A percentile compares a stretch with the other conserved stretches of the same genome.
These are phyloP conservation scores for Ophiocordyceps camponoti-leonardi DNA, from an alignment of 2,329 filamentous ascomycete genomes.

Conservation along the genomic window DNA sequence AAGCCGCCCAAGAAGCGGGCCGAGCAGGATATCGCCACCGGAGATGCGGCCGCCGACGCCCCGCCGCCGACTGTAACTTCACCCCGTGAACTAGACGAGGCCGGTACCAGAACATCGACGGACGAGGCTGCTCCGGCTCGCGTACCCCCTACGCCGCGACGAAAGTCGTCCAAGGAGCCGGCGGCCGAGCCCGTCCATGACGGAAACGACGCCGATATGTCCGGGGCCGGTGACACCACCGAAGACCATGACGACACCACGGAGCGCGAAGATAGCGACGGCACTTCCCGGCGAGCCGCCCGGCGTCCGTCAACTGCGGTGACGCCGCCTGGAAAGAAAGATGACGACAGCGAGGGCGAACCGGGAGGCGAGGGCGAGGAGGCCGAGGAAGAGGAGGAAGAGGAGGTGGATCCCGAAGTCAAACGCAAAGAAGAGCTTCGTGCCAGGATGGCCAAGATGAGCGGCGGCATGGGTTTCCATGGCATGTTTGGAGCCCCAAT, in stretches of 20 bases:
- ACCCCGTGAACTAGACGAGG: slow-evolving; percentile 29
- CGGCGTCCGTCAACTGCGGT: slow-evolving; percentile 19
- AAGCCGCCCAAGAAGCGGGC: slow-evolving; percentile 50
- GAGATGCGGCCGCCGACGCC: background rate
- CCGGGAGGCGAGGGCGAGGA: slow-evolving; percentile 37
- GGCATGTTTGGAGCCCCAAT: slow-evolving; percentile 73
- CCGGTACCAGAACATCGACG: slow-evolving; percentile 28
- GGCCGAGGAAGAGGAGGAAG: slow-evolving; percentile 55
- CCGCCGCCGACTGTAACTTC: slow-evolving; percentile 19
- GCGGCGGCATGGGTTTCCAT: slow-evolving; percentile 91
- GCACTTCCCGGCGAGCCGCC: slow-evolving; percentile 22
- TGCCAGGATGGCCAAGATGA: slow-evolving; percentile 96
- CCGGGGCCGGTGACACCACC: slow-evolving; percentile 45
- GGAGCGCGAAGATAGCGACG: slow-evolving; percentile 61
- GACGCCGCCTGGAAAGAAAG: slow-evolving; percentile 15
- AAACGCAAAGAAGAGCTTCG: slow-evolving; percentile 74
- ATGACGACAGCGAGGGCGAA: slow-evolving; percentile 54
- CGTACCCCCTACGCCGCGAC: slow-evolving; percentile 26
- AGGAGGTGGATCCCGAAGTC: slow-evolving; percentile 75
- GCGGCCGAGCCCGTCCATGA: slow-evolving; percentile 29
- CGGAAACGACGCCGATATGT: slow-evolving; percentile 49
- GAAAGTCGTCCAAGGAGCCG: slow-evolving; percentile 32
- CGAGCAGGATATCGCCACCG: slow-evolving; percentile 15
- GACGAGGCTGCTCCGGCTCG: slow-evolving; percentile 23
- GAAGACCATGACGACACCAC: slow-evolving; percentile 44